These are phyloP conservation scores for Collybia sordida DNA, from an alignment of 768 basidiomycete species.

Conservation along the genomic window DNA sequence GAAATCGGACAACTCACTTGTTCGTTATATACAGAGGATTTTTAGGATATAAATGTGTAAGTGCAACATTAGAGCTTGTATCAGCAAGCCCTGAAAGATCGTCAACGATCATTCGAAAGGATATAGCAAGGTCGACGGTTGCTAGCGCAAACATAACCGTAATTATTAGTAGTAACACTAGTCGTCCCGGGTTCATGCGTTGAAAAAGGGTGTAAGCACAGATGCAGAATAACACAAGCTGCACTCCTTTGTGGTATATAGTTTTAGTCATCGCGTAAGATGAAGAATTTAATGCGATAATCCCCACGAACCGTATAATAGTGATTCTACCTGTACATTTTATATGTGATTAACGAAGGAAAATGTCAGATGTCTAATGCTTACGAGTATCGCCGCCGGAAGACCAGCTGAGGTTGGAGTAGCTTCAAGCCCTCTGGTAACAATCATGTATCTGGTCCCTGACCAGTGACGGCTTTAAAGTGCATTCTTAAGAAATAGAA, in stretches of 20 bases:
- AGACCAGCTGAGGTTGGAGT: too few relatives aligned
- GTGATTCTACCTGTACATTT: slow-evolving; percentile 7
- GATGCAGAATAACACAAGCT: slow-evolving; percentile 6
- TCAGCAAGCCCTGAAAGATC: slow-evolving; percentile 1
- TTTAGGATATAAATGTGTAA: slow-evolving; percentile 25
- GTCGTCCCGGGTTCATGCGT: background rate
- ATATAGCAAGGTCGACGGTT: slow-evolving; percentile 5
- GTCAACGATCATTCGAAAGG: slow-evolving; percentile 2
- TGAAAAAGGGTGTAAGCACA: slow-evolving; percentile 1
- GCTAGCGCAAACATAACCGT: slow-evolving; percentile 1
- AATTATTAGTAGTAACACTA: background rate
- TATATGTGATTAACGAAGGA: too few relatives aligned
- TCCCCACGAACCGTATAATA: slow-evolving; percentile 8
- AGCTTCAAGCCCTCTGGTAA: too few relatives aligned
- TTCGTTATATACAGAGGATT: slow-evolving; percentile 37
- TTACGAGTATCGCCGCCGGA: too few relatives aligned
- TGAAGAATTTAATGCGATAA: background rate
- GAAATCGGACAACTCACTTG: slow-evolving; percentile 25
- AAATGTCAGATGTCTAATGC: too few relatives aligned
- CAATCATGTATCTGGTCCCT: too few relatives aligned
- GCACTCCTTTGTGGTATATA: background rate
- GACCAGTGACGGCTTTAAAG: too few relatives aligned
- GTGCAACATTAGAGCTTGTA: background rate
- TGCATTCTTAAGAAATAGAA: too few relatives aligned
- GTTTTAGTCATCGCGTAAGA: background rate